Evolutionary conservation across 2,329 filamentous ascomycete species (phyloP), one percentile per base, ranked within the genome.

Genomic region (Sclerotinia sclerotiorum): DNA sequence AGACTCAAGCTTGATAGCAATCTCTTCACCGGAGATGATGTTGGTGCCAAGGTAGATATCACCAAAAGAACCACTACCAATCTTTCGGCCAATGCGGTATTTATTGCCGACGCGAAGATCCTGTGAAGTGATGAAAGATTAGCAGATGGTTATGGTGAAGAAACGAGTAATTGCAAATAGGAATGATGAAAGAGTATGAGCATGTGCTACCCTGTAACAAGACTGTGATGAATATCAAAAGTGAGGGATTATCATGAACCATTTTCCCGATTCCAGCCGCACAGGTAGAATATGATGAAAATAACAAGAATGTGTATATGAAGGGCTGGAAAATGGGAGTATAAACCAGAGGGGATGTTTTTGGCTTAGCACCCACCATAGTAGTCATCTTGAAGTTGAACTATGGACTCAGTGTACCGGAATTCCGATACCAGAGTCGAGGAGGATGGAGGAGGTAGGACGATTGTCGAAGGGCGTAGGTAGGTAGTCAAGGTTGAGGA

Each of bases 61-160:
- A 84, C 95, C 95, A 80, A 99, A 99, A 78, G 90, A 94, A 75
- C 95, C 95, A 76, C 93, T 97, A 76, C 95, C 95, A 78, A 99
- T 99, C 87, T 99, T 99, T 77, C 95, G 93, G 80, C 95, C 95
- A 81, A 99, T 98, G 77, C 95, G 93, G 88, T 99, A 99, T 80
- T 99, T 98, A 82, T 98, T 98, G 82, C 95, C 95, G 82, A 99
- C 95, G 79, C 95, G 93, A 78, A 99, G 89, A 88, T 99, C 95
- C 94, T 98, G 77, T 15, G 11, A 17, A 21, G 51, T n/a, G 66
- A 61, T 63, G 35, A 66, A 44, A 72, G 64, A 72, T 76, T 69
- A 74, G 74, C 69, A 73, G 71, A 42, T 52, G 63, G 49, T 46
- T 24, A 63, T 49, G 17, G 65, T 66, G 52, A 66, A 55, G 51